phyloP scores from a whole-genome alignment of 2,329 filamentous ascomycete species.

The Diaporthe citriasiana region DNA sequence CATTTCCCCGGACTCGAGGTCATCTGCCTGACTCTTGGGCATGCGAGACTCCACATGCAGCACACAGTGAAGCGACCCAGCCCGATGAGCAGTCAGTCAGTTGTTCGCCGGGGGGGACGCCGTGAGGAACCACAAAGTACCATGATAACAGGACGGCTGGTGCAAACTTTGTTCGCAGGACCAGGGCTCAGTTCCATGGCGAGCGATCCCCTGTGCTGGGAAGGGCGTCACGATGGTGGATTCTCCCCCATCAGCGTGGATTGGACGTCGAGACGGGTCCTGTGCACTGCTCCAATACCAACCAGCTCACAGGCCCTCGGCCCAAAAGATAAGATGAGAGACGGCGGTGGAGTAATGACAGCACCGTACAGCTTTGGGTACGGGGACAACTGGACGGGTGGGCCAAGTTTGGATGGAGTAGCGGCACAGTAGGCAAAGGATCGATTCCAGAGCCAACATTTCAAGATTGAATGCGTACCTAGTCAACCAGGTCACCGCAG shows the following conservation, averaged over 20 bases:
- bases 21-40: slow-evolving; percentile 37
- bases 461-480: neutral
- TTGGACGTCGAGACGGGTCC: neutral
- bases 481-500: neutral
- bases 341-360: slow-evolving; percentile 40
- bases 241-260: slow-evolving; percentile 4
- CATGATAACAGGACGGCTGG: slow-evolving; percentile 18
- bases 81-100: slow-evolving; percentile 32
- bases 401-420: slow-evolving; percentile 21
- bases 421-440: slow-evolving; percentile 14
- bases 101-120: neutral
- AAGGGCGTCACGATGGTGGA: slow-evolving; percentile 29
- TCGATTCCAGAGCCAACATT: neutral
- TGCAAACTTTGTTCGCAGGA: slow-evolving; percentile 14
- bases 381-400: slow-evolving; percentile 20
- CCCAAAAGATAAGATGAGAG: slow-evolving; percentile 36
- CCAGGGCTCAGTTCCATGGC: neutral
- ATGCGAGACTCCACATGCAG: slow-evolving; percentile 35
- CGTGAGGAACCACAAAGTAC: slow-evolving; percentile 21
- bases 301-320: neutral
- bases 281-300: neutral
- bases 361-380: slow-evolving; percentile 36
- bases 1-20: slow-evolving; percentile 40
- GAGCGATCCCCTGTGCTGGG: slow-evolving; percentile 16
- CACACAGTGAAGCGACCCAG: slow-evolving; percentile 10